Conservation (phyloP, 257 asterid genomes). For the Leptodermis oblonga region DNA sequence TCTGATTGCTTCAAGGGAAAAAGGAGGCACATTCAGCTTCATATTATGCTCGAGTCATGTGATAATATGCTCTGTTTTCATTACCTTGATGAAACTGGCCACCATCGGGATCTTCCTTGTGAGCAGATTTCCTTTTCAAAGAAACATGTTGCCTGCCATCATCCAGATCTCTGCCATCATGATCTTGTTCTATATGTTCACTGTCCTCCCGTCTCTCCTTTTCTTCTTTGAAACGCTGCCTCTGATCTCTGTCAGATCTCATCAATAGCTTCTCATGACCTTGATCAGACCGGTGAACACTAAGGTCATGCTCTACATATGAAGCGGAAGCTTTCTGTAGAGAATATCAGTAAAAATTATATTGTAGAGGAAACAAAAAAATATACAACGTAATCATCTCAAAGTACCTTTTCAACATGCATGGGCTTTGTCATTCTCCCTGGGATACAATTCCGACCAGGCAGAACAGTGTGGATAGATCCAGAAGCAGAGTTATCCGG, state of each 20-base stretch:
- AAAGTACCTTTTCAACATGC: conserved; percentile 61
- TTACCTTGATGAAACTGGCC: conserved; percentile 63
- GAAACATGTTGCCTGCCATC: conserved; percentile 24
- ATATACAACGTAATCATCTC: conserved; percentile 17
- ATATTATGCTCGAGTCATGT: conserved; percentile 12
- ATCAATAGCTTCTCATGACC: conserved; percentile 26
- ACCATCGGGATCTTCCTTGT: conserved; percentile 37
- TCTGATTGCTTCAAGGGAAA: background rate
- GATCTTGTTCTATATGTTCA: conserved; percentile 46
- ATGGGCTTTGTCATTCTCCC: conserved; percentile 38
- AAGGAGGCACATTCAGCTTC: conserved; percentile 17
- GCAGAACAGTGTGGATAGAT: conserved; percentile 39
- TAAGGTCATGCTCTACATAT: conserved; percentile 36
- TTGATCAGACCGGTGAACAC: conserved; percentile 38
- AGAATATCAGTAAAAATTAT: conserved; percentile 23
- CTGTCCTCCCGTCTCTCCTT: conserved; percentile 42
- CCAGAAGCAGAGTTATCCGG: conserved; percentile 71
- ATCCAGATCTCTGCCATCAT: conserved; percentile 35
- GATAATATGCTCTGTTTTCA: conserved; percentile 21
- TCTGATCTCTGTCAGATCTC: conserved; percentile 37
- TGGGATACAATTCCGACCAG: conserved; percentile 48
- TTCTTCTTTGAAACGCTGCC: conserved; percentile 44
- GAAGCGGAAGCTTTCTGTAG: conserved; percentile 54
- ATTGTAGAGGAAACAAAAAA: conserved; percentile 16
- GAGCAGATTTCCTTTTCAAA: conserved; percentile 45